Evolutionary conservation across 1,139 yeast species (phyloP), one percentile per base, ranked within the genome.

Genomic region (Diutina sp.): DNA sequence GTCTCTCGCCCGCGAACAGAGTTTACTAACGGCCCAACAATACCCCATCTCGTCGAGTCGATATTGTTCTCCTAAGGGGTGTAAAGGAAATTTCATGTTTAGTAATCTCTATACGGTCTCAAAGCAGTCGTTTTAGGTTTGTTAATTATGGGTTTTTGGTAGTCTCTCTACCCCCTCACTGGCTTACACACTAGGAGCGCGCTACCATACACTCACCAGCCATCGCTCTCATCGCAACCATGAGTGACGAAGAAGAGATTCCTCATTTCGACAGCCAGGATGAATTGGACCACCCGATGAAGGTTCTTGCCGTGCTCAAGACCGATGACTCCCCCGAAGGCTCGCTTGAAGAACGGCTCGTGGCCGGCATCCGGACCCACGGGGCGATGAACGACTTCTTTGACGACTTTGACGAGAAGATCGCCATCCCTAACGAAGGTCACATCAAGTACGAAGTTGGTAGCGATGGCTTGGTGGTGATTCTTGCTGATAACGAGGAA

Each of bases 391-490:
- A 84, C 63, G 68, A 65, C 41, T 84, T 85, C 69, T 84, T 84
- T 64, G 87, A 84, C 64, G 69, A 69, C 55, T 84, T 84, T 63
- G 90, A 84, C 64, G 82, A 74, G 52, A 69, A 69, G 41, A 74
- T 84, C 29, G 86, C 88, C 41, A 74, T 80, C 59, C 89, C 88
- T 35, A 84, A 84, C 62, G 87, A 84, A 60, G 84, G 82, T 6
- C 80, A 80, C 63, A 79, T 84, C 60, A 84, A 84, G 64, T 84
- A 84, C 63, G 89, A 84, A 62, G 87, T 84, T 7, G 87, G 87
- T 5, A 82, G 86, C 59, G 90, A 84, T 64, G 90, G 90, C 4
- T 68, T 84, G 58, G 85, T 84, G 58, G 84, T 84, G 48, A 74
- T 84, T 50, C 74, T 84, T 41, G 82, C 83, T 29, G 79, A 76